Percentiles rank a stretch among this genome's conserved stretches.
Evolutionary conservation across 441 rosid genomes (phyloP).

Genomic region (Omphalea diandra): DNA sequence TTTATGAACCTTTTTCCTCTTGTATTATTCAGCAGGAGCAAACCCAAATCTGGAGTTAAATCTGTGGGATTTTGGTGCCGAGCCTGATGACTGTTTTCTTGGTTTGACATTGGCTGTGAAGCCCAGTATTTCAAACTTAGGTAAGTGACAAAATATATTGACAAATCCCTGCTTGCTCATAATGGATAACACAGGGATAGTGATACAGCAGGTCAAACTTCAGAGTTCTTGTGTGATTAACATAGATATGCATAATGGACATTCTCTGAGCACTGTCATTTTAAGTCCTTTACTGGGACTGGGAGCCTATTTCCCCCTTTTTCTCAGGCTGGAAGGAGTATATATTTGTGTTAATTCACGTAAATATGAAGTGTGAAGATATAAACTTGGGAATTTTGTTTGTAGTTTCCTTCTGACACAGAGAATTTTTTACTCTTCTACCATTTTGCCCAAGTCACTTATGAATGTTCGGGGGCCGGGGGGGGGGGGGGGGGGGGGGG

Average conservation of each 20-base stretch:
- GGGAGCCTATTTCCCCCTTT: not conserved
- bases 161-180: not conserved
- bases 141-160: conserved; percentile 35
- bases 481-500: too few relatives aligned
- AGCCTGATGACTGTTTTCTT: conserved; percentile 86
- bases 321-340: not conserved
- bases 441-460: not conserved
- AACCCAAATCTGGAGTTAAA: conserved; percentile 93
- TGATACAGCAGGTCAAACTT: not conserved
- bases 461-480: not conserved
- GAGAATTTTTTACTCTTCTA: not conserved
- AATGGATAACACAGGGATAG: not conserved
- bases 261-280: not conserved
- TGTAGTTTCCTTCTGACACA: not conserved
- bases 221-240: not conserved
- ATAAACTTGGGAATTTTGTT: not conserved
- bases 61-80: conserved; percentile 82
- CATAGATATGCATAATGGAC: conserved; percentile 2
- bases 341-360: not conserved
- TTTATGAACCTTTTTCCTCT: conserved; percentile 1
- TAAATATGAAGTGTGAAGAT: not conserved
- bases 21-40: conserved; percentile 41
- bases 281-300: not conserved
- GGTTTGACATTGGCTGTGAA: conserved; percentile 88
- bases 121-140: conserved; percentile 74